Conservation (phyloP, 2,329 filamentous ascomycete species). For the Fusarium sp. region DNA sequence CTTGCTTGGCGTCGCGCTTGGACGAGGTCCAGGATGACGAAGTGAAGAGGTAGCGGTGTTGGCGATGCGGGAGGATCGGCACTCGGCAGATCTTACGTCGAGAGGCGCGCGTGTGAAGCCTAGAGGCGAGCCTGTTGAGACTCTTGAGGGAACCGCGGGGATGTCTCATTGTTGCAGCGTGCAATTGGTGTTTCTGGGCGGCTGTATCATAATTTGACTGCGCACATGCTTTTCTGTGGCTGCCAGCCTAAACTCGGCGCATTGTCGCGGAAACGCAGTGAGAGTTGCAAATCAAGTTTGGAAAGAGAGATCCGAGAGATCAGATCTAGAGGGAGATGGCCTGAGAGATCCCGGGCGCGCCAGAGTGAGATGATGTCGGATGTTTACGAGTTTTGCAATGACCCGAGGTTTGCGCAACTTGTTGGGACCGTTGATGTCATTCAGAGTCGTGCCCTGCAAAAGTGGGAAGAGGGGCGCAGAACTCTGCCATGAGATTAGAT, state of each 20-base stretch:
- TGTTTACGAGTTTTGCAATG: conserved; percentile 22
- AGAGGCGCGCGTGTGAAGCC: conserved; percentile 32
- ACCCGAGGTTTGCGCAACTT: conserved; percentile 37
- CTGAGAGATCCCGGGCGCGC: background rate
- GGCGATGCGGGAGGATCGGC: conserved; percentile 30
- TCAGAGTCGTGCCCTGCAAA: conserved; percentile 35
- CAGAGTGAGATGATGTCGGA: conserved; percentile 10
- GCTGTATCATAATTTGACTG: conserved; percentile 27
- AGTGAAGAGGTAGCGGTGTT: conserved; percentile 38
- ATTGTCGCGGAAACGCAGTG: conserved; percentile 20
- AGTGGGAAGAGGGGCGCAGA: conserved; percentile 34
- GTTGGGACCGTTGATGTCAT: conserved; percentile 48
- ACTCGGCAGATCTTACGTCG: conserved; percentile 34
- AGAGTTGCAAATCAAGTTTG: background rate
- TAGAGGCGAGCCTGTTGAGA: conserved; percentile 36
- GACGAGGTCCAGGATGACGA: conserved; percentile 12
- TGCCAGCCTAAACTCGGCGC: conserved; percentile 23
- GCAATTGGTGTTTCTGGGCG: conserved; percentile 25
- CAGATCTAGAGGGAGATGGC: background rate
- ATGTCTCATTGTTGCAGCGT: conserved; percentile 40
- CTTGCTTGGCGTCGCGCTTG: conserved; percentile 37
- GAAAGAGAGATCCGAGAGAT: conserved; percentile 20
- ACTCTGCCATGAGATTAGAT: background rate
- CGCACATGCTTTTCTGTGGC: conserved; percentile 38
- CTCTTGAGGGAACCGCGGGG: conserved; percentile 43